These are phyloP conservation scores for Firmiana major DNA, from an alignment of 345 rosid species.

Conservation along the genomic window DNA sequence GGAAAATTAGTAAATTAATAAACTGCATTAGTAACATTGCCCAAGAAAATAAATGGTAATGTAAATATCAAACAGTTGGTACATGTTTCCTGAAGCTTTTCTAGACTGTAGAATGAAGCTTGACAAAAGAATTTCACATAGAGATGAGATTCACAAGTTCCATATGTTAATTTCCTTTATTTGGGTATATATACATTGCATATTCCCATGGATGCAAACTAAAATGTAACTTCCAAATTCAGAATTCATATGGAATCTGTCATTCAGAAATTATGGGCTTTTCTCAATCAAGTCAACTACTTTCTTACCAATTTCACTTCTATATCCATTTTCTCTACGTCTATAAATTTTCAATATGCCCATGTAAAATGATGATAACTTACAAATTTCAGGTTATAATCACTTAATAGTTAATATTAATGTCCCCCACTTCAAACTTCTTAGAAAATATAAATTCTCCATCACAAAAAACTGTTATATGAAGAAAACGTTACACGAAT, in stretches of 20 bases:
- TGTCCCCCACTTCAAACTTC: neutral
- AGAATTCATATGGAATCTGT: neutral
- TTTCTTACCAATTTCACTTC: neutral
- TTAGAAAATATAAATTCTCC: neutral
- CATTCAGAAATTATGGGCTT: neutral
- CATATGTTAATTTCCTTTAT: neutral
- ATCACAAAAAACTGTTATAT: neutral
- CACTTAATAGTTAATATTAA: neutral
- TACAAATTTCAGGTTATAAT: neutral
- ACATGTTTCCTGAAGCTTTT: neutral
- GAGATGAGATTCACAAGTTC: neutral
- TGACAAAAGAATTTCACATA: slow-evolving; percentile 1
- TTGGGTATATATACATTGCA: neutral
- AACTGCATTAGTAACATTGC: slow-evolving; percentile 8
- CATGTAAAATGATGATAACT: neutral
- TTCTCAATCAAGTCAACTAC: neutral
- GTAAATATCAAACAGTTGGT: neutral
- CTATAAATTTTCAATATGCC: neutral
- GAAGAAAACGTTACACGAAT: neutral
- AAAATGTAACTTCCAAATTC: neutral
- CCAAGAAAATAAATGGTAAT: slow-evolving; percentile 2
- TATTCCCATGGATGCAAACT: neutral
- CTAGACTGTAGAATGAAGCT: neutral
- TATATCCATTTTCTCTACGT: neutral
- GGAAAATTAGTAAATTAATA: slow-evolving; percentile 12